Evolutionary conservation across 2,329 filamentous ascomycete genomes (phyloP), one percentile per base, ranked within the genome.

Genomic region (Aureobasidium sp.): DNA sequence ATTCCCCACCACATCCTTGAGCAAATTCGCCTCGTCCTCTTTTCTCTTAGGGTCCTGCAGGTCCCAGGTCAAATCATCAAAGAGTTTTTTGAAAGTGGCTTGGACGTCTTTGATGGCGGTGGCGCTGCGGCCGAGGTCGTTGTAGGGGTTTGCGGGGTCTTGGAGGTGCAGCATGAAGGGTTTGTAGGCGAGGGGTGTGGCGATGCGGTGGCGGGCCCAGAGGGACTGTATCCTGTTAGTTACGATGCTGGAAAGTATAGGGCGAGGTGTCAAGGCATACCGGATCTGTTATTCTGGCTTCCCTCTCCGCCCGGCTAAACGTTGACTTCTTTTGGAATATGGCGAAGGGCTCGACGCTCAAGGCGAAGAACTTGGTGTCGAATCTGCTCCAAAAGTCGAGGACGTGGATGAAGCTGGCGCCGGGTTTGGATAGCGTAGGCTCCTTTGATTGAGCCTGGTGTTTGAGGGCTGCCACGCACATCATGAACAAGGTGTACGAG

Each of bases 131-230:
- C 84, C 84, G 0, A 86, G 75, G 67, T 87, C 81, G 68, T 84
- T 85, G 67, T 76, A 75, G 22, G 77, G 76, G 67, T 85, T 78
- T 8, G 82, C 81, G 0, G 84, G 84, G 66, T 87, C 84, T 70
- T 85, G 83, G 15, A 87, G 73, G 63, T 75, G 81, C 55, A 86
- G 74, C 55, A 82, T 72, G 61, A 76, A 73, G 14, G 66, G 73
- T 65, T 70, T 75, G 60, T 71, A 69, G 25, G 58, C 61, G 47
- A 65, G 64, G 25, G 39, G 39, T n/a, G 37, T 14, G 6, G 68
- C 66, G 22, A 66, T 20, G 17, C 36, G 31, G 57, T 51, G 57
- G 41, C 60, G 42, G 14, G 17, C n/a, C 49, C 22, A 34, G 25
- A 44, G 42, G 51, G 62, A 61, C 11, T 68, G 59, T 29, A n/a